phyloP scores from a whole-genome alignment of 305 asterid genomes.

The Solanum chacoense region DNA sequence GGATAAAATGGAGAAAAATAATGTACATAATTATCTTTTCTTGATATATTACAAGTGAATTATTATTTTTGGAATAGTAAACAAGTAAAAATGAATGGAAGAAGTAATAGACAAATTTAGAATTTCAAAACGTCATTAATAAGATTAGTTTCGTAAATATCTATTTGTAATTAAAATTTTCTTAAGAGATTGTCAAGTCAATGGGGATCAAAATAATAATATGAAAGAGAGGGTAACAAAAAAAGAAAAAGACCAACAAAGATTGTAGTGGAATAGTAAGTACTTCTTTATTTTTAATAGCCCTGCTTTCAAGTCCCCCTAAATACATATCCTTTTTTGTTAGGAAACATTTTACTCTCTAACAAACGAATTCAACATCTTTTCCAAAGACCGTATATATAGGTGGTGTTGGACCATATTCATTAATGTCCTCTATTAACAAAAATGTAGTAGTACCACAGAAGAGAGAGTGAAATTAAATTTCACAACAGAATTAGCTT shows the following conservation, averaged over 20 bases:
- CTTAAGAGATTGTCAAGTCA: not conserved
- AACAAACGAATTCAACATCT: too few relatives aligned
- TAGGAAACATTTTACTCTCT: too few relatives aligned
- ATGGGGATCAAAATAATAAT: not conserved
- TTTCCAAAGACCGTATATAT: not conserved
- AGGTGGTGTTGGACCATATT: not conserved
- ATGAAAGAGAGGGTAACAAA: not conserved
- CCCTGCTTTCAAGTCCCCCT: too few relatives aligned
- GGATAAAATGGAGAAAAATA: not conserved
- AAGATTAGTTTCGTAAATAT: not conserved
- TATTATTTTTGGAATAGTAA: too few relatives aligned
- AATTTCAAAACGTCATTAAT: not conserved
- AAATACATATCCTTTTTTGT: too few relatives aligned
- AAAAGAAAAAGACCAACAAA: not conserved
- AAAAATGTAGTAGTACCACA: not conserved
- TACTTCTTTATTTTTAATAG: too few relatives aligned
- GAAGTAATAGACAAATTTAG: not conserved
- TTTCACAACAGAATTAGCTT: not conserved
- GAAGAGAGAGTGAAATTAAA: not conserved
- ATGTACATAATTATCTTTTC: too few relatives aligned
- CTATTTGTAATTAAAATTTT: not conserved
- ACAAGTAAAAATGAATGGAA: not conserved
- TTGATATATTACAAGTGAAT: too few relatives aligned
- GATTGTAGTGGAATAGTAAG: too few relatives aligned
- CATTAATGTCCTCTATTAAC: not conserved